Conservation (phyloP, 345 rosid genomes). For the Clarkia xantiana region DNA sequence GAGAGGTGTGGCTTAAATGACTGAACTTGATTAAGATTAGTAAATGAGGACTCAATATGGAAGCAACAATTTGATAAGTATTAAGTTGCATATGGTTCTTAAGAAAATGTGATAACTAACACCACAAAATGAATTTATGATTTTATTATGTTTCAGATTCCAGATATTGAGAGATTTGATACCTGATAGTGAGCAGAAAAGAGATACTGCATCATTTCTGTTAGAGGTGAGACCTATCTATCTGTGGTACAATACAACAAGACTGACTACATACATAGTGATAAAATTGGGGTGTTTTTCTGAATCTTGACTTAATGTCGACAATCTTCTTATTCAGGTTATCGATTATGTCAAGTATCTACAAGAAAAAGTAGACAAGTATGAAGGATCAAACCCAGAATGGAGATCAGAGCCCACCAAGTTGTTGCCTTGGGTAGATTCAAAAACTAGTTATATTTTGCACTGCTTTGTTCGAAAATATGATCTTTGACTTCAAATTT, state of each 20-base stretch:
- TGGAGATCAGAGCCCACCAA: constrained; percentile 80
- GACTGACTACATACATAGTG: too few species aligned
- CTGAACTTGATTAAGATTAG: too few species aligned
- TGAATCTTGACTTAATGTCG: constrained; percentile 2
- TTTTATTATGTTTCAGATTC: constrained; percentile 37
- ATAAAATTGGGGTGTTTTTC: background rate
- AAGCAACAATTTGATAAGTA: too few species aligned
- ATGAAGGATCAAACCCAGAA: constrained; percentile 67
- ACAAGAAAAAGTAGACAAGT: constrained; percentile 70
- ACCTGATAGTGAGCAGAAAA: constrained; percentile 76
- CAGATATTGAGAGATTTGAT: constrained; percentile 86
- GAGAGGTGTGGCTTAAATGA: constrained; percentile 42
- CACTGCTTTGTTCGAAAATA: too few species aligned
- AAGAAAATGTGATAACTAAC: too few species aligned
- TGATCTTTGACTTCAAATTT: constrained; percentile 1
- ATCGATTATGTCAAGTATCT: constrained; percentile 74
- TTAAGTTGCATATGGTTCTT: too few species aligned
- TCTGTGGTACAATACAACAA: too few species aligned
- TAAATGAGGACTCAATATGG: too few species aligned
- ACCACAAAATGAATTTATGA: background rate
- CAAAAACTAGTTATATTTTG: background rate
- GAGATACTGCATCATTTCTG: constrained; percentile 88
- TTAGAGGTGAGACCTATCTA: constrained; percentile 43
- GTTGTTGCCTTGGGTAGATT: constrained; percentile 65
- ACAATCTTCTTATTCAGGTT: constrained; percentile 31